Evolutionary conservation across 2,329 filamentous ascomycete species (phyloP), one percentile per base, ranked within the genome.

Genomic region (Elsinoe australis): DNA sequence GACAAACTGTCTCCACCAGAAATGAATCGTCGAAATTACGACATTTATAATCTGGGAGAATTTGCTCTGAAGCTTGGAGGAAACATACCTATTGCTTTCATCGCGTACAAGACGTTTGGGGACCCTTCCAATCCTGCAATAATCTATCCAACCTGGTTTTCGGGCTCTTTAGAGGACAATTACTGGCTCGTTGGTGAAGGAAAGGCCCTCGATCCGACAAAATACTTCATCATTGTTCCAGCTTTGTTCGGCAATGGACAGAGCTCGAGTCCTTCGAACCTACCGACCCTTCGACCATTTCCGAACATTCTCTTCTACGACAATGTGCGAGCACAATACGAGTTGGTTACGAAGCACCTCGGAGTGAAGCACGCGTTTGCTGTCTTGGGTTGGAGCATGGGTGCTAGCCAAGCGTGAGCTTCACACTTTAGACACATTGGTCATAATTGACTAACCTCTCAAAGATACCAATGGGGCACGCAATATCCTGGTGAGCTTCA

Each of bases 91-190:
- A 63, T 76, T 55, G 85, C 85, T 1, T 75, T 77, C 58, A 78
- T 90, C 47, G 83, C 84, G 12, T 90, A 86, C 71, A 87, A 84
- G 64, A 86, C 84, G 0, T 82, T 84, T 55, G 85, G 85, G 15
- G 70, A 80, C 49, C 61, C 75, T 0, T 72, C 68, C 0, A 70
- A 67, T 4, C 83, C 84, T 5, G 79, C 79, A 2, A 76, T 89
- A 50, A 75, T 89, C 52, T 89, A 89, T 58, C 85, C 85, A 2
- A 80, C 80, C 2, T 89, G 85, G 85, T 89, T 81, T 61, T 81
- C 78, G 14, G 80, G 80, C 51, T 55, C 73, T 76, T 85, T 89
- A 53, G 68, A 72, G 2, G 80, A 85, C 58, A 89, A 89, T 52
- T 72, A 83, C 60, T 88, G 85, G 85, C 74, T 89, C 8, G 73